Base-by-base conservation (phyloP, 805 yeast species). In the Candida bentonensis region DNA sequence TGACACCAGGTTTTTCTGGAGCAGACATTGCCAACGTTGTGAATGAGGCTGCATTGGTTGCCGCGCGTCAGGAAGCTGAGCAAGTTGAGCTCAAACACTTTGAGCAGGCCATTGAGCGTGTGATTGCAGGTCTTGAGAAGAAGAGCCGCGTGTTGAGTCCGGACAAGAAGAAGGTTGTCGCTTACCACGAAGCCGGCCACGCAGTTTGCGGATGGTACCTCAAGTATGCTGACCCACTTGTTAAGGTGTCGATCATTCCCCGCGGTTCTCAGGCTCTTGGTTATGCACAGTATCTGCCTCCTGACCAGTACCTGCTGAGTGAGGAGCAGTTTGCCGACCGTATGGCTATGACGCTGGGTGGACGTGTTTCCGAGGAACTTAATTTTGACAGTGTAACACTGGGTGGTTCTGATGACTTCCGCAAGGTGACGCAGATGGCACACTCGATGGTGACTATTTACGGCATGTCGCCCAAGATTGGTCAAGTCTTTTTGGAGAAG, bases 121-220 rank as follows among this genome's bases (percentile, higher is more conserved):
- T 87, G 41, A 79, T 87, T 65, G 95, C 94, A 9, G 96, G 96
- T n/a, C 66, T 88, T 40, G 96, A 87, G 60, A 81, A 82, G 63
- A 84, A 84, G 58, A 76, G 92, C 0, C 76, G 79, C 59, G 78
- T 88, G 5, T 68, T 87, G 43, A 77, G 84, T 3, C 79, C 80
- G 7, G 84, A 81, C 27, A 95, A 88, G 62, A 83, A 85, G 68
- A 76, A 69, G 51, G 75, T 83, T 25, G 95, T 87, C 42, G 95
- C 96, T 0, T 87, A 83, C 59, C 96, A 87, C 62, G 96, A 87
- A 65, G 96, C 96, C 1, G 96, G 96, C 0, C 96, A 87, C 61
- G 96, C 96, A 3, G 81, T 87, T 42, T 83, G 95, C 64, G 96
- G 96, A 21, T 88, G 96, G 96, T 85, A 69, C 59, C 69, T 87